Base-by-base conservation (phyloP, 208 protist species). In the Trypanosoma melophagium region DNA sequence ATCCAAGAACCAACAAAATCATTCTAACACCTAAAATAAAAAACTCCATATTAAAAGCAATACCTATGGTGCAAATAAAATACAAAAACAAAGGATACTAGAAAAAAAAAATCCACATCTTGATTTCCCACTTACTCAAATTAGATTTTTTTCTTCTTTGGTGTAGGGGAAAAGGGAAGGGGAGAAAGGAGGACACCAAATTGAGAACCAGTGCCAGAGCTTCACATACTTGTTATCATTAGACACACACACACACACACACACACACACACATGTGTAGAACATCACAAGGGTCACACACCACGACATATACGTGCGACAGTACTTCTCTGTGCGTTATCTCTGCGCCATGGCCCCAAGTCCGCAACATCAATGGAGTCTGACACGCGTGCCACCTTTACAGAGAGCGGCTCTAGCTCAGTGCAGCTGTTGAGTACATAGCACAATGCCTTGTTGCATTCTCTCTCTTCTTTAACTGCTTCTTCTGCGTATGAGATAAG, bases 61-160 rank as follows among this genome's bases (percentile, higher is more conserved):
- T 35, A 24, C 2, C 22, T 22, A n/a, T 22, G 3, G 3, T 1
- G 10, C 22, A 14, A 55, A 55, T 13, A 58, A 41, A 40, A 14
- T 1, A n/a, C 13, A 21, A 40, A 35, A 58, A 35, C 8, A 53
- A 12, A 17, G 1, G 31, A 64, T 7, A 53, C 21, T 19, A 40
- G 17, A n/a, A 64, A 54, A 54, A 64, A 64, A 51, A 60, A 28
- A 25, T 35, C 28, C 28, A 35, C 3, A 35, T 7, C 28, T 7
- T 35, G 5, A 35, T 35, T 5, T 35, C 28, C 28, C 28, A 35
- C 3, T 35, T 7, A 1, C 1, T 35, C 5, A 35, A 35, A 35
- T 7, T 7, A 35, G 3, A 35, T 35, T 35, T 35, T 35, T 35
- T 35, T 35, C 28, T 5, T 35, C 28, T 35, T 35, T 35, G 28